Conservation (phyloP, 306 rosid genomes). For the Phaseolus lunatus region DNA sequence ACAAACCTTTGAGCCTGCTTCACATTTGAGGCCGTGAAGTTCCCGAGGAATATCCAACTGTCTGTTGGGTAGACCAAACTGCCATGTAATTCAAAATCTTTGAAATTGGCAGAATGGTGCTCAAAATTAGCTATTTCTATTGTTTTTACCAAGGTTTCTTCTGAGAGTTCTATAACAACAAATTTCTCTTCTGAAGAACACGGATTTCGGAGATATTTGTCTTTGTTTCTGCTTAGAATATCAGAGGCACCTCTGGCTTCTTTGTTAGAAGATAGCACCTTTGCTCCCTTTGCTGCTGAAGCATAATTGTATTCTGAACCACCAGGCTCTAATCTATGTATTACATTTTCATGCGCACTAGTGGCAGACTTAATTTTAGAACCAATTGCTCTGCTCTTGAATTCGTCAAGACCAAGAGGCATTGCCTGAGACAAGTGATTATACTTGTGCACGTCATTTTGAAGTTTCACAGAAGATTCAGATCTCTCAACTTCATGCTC, state of each 20-base stretch:
- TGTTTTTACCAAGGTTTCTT: constrained; percentile 89
- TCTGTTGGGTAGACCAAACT: constrained; percentile 90
- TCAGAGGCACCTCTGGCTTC: constrained; percentile 98
- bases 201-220: constrained; percentile 92
- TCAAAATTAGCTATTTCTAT: constrained; percentile 90
- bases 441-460: constrained; percentile 56
- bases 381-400: constrained; percentile 71
- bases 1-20: constrained; percentile 75
- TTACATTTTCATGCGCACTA: constrained; percentile 61
- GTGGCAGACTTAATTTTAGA: constrained; percentile 59
- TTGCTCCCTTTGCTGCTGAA: constrained; percentile 92
- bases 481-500: constrained; percentile 54
- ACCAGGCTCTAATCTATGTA: constrained; percentile 85
- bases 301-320: constrained; percentile 93
- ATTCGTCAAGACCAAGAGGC: constrained; percentile 91
- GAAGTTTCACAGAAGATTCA: constrained; percentile 51
- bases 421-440: constrained; percentile 60
- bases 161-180: constrained; percentile 89
- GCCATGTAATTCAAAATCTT: constrained; percentile 76
- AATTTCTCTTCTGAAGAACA: constrained; percentile 92
- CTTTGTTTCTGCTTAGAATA: constrained; percentile 80
- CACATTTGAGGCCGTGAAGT: constrained; percentile 81
- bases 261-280: constrained; percentile 89
- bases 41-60: constrained; percentile 79
- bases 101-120: constrained; percentile 89